These are phyloP conservation scores for Cucumis melo DNA, from an alignment of 306 rosid genomes.

Conservation along the genomic window DNA sequence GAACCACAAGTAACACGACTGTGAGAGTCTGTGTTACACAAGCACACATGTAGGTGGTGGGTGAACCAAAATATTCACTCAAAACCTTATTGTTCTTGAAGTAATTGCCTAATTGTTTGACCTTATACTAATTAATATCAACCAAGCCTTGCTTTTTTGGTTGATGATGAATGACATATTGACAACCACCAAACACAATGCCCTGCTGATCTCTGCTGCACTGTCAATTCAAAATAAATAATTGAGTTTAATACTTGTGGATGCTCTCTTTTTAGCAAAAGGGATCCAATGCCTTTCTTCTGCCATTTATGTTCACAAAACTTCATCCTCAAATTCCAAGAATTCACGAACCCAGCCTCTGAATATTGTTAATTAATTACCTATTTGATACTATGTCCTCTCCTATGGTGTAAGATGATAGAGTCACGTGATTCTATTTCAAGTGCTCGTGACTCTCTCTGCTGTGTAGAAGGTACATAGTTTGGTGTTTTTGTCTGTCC, in stretches of 20 bases:
- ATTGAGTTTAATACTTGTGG: background rate
- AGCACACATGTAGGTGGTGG: background rate
- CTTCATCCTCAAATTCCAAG: background rate
- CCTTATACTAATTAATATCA: background rate
- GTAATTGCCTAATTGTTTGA: background rate
- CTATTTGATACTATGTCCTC: background rate
- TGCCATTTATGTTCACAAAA: background rate
- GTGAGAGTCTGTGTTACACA: no score
- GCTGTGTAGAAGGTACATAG: background rate
- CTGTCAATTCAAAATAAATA: background rate
- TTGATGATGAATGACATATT: background rate
- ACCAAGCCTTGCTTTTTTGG: background rate
- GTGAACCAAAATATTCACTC: background rate
- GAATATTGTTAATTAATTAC: background rate
- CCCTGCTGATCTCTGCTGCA: background rate
- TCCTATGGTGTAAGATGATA: background rate
- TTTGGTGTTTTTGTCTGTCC: background rate
- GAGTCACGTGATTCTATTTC: background rate
- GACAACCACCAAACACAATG: background rate
- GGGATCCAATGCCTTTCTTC: slow-evolving; percentile 1
- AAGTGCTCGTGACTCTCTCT: background rate
- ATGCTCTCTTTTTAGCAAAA: background rate
- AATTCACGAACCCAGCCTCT: background rate
- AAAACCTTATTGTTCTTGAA: background rate
- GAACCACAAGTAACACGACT: no score